Base-by-base conservation (phyloP, 257 asterid species). In the Fraxinus anomala region DNA sequence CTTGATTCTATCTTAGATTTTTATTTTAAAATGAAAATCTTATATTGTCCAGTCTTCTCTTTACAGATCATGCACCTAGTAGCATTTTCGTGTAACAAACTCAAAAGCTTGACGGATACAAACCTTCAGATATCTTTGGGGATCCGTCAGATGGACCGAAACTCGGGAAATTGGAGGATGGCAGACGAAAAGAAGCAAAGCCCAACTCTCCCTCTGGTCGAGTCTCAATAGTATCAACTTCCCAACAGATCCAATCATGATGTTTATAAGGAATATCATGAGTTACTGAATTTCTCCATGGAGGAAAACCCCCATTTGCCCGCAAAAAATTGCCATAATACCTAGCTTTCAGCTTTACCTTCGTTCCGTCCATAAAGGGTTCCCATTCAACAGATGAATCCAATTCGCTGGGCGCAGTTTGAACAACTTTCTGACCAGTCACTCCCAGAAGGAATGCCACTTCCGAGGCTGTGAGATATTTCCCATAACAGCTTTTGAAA, bases 291-390 rank as follows among this genome's bases (percentile, higher is more conserved):
- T 94, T 94, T 75, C 97, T 81, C 97, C 97, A 94, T 6, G 97
- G 97, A 6, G 96, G 98, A 79, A 91, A 68, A 0, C 97, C 97
- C 96, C 92, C 96, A 77, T 94, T 94, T 1, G 97, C 97, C 0
- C 98, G 86, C 59, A 94, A 79, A 72, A 49, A 94, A 74, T 94
- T 90, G 8, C 97, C 98, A n/a, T n/a, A n/a, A 28, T 93, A 91
- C 49, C 94, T 80, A 0, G 96, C 79, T 76, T 90, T 91, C 1
- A 94, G 89, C 86, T 83, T 90, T 31, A 92, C 89, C 14, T 75
- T 77, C 78, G 72, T 76, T 10, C 96, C 98, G 49, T 90, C 98
- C 67, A 86, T 85, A 0, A 89, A 23, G 7, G 98, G 97, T 76
- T 93, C 97, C 97, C 97, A 94, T 75, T 94, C 92, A 0, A 93